phyloP scores from a whole-genome alignment of 2,329 filamentous ascomycete genomes.

The Cephalotrichum gorgonifer region DNA sequence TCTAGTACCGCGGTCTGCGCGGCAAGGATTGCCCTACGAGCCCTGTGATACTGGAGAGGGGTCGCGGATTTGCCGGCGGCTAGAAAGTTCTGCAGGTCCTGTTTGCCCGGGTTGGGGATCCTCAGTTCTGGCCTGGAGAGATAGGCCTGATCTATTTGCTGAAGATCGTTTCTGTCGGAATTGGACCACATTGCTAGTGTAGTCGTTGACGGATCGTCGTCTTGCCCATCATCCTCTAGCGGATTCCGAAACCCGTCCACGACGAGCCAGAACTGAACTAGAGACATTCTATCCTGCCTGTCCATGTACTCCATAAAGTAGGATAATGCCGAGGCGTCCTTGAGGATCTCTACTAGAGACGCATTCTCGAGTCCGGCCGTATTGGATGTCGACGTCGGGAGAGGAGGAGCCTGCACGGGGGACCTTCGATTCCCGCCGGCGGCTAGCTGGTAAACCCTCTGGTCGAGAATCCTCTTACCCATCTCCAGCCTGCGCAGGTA shows the following conservation, averaged over 20 bases:
- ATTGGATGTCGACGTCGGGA: slow-evolving; percentile 17
- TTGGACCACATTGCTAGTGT: slow-evolving; percentile 64
- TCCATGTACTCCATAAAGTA: slow-evolving; percentile 99
- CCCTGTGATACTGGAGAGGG: slow-evolving; percentile 70
- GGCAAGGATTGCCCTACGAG: slow-evolving; percentile 68
- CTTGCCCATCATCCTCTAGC: slow-evolving; percentile 62
- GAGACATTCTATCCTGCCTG: slow-evolving; percentile 69
- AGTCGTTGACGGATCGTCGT: slow-evolving; percentile 49
- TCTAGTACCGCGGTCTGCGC: slow-evolving; percentile 78
- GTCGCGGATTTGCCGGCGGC: slow-evolving; percentile 67
- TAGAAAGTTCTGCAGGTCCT: slow-evolving; percentile 67
- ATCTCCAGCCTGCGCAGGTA: slow-evolving; percentile 87
- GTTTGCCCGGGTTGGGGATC: slow-evolving; percentile 58
- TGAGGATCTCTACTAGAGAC: slow-evolving; percentile 73
- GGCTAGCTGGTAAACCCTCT: slow-evolving; percentile 74
- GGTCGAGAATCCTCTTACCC: slow-evolving; percentile 80
- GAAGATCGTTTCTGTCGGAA: slow-evolving; percentile 76
- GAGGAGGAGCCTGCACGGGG: slow-evolving; percentile 12
- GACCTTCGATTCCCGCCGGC: slow-evolving; percentile 40
- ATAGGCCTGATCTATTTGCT: slow-evolving; percentile 86
- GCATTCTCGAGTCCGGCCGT: slow-evolving; percentile 63
- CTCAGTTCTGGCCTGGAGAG: slow-evolving; percentile 73
- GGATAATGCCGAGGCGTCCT: slow-evolving; percentile 80
- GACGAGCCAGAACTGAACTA: slow-evolving; percentile 97
- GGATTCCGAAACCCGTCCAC: slow-evolving; percentile 95